A percentile compares a stretch with the other conserved stretches of the same genome.
Conservation (phyloP, 768 basidiomycete species). For the Leucosporidium scottii region DNA sequence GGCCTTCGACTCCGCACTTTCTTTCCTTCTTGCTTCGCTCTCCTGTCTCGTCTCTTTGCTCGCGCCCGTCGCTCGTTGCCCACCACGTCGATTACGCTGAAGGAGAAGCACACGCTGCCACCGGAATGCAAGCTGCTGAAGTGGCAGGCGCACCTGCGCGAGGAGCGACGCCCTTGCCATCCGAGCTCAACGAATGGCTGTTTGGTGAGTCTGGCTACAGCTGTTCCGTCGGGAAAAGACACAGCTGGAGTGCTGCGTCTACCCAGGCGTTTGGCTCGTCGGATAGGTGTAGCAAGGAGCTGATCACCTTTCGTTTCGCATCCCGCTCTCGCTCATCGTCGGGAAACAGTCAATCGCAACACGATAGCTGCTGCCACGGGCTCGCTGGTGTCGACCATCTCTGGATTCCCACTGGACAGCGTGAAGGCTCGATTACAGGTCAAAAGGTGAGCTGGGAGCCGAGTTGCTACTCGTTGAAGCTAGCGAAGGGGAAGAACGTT, state of each 20-base stretch:
- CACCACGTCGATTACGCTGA: background rate
- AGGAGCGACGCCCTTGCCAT: background rate
- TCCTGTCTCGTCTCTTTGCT: background rate
- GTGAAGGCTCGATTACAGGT: slow-evolving; percentile 54
- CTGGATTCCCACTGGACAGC: slow-evolving; percentile 72
- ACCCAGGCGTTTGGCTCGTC: background rate
- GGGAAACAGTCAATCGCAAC: slow-evolving; percentile 22
- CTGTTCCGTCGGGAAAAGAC: background rate
- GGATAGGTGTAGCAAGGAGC: background rate
- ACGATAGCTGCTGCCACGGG: slow-evolving; percentile 21
- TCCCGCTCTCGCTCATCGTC: no score
- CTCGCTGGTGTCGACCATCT: slow-evolving; percentile 74
- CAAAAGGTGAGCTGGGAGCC: slow-evolving; percentile 4
- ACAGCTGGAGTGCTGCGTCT: background rate
- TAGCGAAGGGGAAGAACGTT: background rate
- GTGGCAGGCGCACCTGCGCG: background rate
- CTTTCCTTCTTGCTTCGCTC: background rate
- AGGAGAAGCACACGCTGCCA: background rate
- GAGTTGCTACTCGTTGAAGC: background rate
- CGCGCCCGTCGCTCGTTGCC: background rate
- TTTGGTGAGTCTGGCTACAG: no score
- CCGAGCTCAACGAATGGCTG: background rate
- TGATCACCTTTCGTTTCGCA: background rate
- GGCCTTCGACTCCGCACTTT: background rate
- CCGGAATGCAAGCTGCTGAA: background rate